These are phyloP conservation scores for Penicillium coprophilum DNA, from an alignment of 495 filamentous ascomycete genomes.

Conservation along the genomic window DNA sequence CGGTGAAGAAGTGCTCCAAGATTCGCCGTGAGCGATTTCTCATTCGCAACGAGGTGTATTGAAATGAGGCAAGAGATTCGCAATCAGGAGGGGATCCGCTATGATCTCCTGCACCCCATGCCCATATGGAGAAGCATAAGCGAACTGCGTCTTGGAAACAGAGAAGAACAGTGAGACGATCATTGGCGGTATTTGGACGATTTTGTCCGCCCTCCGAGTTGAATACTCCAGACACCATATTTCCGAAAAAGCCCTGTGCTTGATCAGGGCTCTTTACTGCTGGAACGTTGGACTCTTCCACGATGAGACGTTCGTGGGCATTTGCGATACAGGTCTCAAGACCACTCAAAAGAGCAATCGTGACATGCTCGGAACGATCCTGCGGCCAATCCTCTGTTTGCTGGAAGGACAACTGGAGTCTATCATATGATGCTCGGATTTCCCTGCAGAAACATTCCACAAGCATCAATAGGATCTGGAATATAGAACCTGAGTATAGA, in stretches of 20 bases:
- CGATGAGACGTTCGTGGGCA: conserved; percentile 79
- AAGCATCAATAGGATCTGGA: conserved; percentile 84
- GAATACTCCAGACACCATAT: conserved; percentile 94
- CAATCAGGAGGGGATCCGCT: conserved; percentile 58
- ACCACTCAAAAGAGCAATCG: conserved; percentile 77
- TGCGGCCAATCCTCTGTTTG: conserved; percentile 45
- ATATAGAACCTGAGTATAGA: conserved; percentile 76
- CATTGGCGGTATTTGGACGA: conserved; percentile 81
- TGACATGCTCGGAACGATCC: conserved; percentile 47
- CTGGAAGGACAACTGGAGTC: conserved; percentile 52
- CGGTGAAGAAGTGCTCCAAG: conserved; percentile 88
- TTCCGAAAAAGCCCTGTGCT: conserved; percentile 89
- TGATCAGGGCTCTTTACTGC: conserved; percentile 77
- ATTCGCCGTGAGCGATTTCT: conserved; percentile 83
- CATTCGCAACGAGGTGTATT: conserved; percentile 84
- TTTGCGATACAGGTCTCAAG: conserved; percentile 86
- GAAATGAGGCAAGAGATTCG: conserved; percentile 77
- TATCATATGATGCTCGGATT: conserved; percentile 66
- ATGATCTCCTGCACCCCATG: conserved; percentile 73
- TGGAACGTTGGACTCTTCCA: conserved; percentile 68
- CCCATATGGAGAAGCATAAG: conserved; percentile 91
- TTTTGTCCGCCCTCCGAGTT: conserved; percentile 71
- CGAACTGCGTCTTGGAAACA: conserved; percentile 94
- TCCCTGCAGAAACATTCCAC: conserved; percentile 85
- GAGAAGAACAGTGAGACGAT: conserved; percentile 87